These are phyloP conservation scores for Emericellopsis terricola DNA, from an alignment of 495 filamentous ascomycete genomes.

Conservation along the genomic window DNA sequence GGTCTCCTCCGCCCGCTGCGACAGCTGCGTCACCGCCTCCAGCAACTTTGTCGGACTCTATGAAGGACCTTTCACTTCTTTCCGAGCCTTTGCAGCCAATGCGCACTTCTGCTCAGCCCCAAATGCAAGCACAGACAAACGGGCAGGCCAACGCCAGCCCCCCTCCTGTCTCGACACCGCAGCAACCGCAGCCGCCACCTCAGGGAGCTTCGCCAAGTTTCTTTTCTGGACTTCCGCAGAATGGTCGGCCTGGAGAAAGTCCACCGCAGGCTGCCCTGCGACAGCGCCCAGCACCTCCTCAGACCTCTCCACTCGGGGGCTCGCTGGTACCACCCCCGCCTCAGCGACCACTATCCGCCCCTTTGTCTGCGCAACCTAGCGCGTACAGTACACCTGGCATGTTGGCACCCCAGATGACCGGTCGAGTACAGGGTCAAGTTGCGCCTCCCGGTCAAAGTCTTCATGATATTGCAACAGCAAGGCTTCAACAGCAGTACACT, in stretches of 20 bases:
- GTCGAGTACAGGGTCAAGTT: conserved; percentile 35
- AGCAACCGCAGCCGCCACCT: conserved; percentile 30
- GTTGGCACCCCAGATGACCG: conserved; percentile 83
- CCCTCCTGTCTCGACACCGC: conserved; percentile 23
- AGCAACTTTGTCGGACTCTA: conserved; percentile 43
- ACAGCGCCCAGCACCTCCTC: conserved; percentile 58
- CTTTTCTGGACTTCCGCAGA: conserved; percentile 21
- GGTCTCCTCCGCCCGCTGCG: conserved; percentile 15
- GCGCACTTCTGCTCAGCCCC: conserved; percentile 20
- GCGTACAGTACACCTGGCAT: conserved; percentile 51
- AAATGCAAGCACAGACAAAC: conserved; percentile 25
- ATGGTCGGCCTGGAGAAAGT: conserved; percentile 12
- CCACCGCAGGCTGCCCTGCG: conserved; percentile 27
- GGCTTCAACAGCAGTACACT: conserved; percentile 35
- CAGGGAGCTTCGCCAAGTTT: conserved; percentile 27
- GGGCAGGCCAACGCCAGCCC: conserved; percentile 9
- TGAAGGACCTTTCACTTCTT: conserved; percentile 66
- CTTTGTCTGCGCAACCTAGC: conserved; percentile 63
- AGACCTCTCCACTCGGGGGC: conserved; percentile 35
- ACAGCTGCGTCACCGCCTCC: conserved; percentile 18
- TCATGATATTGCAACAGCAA: conserved; percentile 48
- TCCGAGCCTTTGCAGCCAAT: conserved; percentile 61
- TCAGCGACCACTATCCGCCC: conserved; percentile 69
- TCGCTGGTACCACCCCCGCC: conserved; percentile 60
- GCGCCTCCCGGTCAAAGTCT: conserved; percentile 62